Evolutionary conservation across 1,139 yeast genomes (phyloP).

Genomic region (Geotrichum bryndzae): DNA sequence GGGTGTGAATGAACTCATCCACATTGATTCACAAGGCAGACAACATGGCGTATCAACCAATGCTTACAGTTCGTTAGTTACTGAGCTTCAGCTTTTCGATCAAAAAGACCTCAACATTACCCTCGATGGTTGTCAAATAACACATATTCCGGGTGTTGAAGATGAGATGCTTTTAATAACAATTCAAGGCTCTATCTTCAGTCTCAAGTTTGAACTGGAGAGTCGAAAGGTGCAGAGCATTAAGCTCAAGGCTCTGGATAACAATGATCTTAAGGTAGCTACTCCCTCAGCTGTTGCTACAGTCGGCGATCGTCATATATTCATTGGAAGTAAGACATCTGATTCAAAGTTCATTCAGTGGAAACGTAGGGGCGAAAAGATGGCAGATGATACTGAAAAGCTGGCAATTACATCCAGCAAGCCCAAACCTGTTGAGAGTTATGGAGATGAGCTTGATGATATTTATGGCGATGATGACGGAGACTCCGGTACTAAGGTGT

Average conservation of each 20-base stretch:
- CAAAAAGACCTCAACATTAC: constrained; percentile 48
- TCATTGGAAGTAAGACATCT: constrained; percentile 43
- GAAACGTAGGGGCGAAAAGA: constrained; percentile 27
- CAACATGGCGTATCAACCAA: constrained; percentile 63
- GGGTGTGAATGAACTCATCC: constrained; percentile 74
- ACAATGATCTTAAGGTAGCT: constrained; percentile 19
- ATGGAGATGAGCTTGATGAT: constrained; percentile 33
- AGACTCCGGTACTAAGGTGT: constrained; percentile 20
- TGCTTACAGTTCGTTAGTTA: constrained; percentile 43
- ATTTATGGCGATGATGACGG: constrained; percentile 38
- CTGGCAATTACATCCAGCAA: constrained; percentile 19
- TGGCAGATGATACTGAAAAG: constrained; percentile 18
- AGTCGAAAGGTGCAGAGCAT: constrained; percentile 40
- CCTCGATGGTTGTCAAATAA: constrained; percentile 52
- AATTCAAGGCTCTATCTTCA: constrained; percentile 47
- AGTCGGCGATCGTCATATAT: constrained; percentile 29
- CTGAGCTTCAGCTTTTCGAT: constrained; percentile 49
- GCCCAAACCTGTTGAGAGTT: constrained; percentile 34
- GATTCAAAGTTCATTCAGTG: constrained; percentile 40
- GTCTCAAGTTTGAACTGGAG: constrained; percentile 47
- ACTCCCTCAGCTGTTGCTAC: constrained; percentile 25
- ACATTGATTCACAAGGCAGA: constrained; percentile 78
- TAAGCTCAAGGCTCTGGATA: constrained; percentile 25
- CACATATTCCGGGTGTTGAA: constrained; percentile 40
- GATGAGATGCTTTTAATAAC: constrained; percentile 50